Percentiles rank a stretch among this genome's conserved stretches.
These are phyloP conservation scores for Hemisphaericaspora nanyangensis DNA, from an alignment of 805 yeast species.

Conservation along the genomic window DNA sequence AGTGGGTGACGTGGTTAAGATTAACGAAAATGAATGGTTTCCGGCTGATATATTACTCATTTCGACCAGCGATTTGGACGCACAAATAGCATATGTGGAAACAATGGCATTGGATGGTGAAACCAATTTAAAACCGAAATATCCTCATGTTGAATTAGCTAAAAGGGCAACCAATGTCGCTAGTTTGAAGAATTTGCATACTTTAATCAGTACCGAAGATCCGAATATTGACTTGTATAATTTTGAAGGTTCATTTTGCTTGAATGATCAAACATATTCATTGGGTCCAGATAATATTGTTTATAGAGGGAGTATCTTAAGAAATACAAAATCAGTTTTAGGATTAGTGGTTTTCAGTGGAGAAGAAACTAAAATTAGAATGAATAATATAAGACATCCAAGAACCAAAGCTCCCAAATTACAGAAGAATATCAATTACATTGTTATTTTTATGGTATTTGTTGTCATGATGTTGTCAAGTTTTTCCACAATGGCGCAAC, in stretches of 20 bases:
- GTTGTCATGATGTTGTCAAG: conserved; percentile 73
- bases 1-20: conserved; percentile 82
- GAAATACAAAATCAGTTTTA: conserved; percentile 72
- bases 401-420: conserved; percentile 91
- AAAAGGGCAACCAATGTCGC: conserved; percentile 47
- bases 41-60: conserved; percentile 87
- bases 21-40: conserved; percentile 82
- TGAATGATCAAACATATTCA: conserved; percentile 45
- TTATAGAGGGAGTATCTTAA: conserved; percentile 83
- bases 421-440: conserved; percentile 75
- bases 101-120: conserved; percentile 99
- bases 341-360: conserved; percentile 93
- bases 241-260: conserved; percentile 71
- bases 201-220: conserved; percentile 71
- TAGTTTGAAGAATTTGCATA: conserved; percentile 47
- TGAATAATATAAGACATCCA: conserved; percentile 89
- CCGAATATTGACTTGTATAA: conserved; percentile 90
- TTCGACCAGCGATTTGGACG: conserved; percentile 58
- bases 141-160: conserved; percentile 63
- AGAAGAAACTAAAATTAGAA: conserved; percentile 90
- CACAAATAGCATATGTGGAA: conserved; percentile 70
- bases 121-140: conserved; percentile 77
- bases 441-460: conserved; percentile 82
- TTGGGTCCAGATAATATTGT: conserved; percentile 78
- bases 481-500: conserved; percentile 78